Conservation (phyloP, 2,329 filamentous ascomycete species). For the Xylariaceae sp. region DNA sequence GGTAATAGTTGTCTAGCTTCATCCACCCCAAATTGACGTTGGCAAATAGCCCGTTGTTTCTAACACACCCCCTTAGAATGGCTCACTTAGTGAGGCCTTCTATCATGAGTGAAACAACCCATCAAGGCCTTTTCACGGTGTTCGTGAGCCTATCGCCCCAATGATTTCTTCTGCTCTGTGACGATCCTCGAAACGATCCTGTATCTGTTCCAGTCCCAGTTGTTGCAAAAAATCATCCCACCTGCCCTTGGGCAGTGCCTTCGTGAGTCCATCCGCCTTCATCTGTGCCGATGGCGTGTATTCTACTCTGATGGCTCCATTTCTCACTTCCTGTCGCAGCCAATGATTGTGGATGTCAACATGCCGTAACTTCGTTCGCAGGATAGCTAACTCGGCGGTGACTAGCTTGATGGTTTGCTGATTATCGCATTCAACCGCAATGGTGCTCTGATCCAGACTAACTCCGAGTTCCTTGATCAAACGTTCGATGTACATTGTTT, state of each 20-base stretch:
- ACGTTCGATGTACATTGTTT: background rate
- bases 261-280: background rate
- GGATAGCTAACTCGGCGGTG: background rate
- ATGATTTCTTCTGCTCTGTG: background rate
- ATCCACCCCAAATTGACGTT: no score
- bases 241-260: background rate
- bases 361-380: background rate
- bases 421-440: conserved; percentile 1
- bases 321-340: background rate
- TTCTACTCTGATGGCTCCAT: background rate
- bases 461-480: conserved; percentile 1
- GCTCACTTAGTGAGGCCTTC: no score
- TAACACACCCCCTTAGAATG: no score
- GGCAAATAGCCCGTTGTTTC: no score
- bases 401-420: conserved; percentile 2
- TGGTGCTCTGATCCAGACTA: background rate
- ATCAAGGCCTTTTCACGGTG: no score
- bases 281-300: background rate
- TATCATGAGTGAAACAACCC: no score
- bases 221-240: background rate
- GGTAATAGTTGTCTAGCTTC: no score
- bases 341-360: background rate
- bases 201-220: background rate
- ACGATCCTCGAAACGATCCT: no score
- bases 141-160: no score